phyloP scores from a whole-genome alignment of 805 yeast genomes.

The Candida michaelii region DNA sequence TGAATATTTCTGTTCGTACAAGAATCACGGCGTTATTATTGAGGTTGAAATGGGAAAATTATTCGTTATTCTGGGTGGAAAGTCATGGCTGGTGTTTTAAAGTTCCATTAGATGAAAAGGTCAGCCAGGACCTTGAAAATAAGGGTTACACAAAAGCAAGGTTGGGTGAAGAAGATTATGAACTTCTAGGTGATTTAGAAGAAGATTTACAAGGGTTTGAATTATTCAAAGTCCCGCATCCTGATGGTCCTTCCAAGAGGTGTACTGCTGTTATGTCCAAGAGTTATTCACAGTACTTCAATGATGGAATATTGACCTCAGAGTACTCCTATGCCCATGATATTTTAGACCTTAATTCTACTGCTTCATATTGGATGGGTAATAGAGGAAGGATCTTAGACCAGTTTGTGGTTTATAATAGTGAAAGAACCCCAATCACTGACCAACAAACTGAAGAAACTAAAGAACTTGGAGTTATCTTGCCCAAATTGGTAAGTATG shows the following conservation, averaged over 20 bases:
- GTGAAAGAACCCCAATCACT: slow-evolving; percentile 19
- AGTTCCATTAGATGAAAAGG: slow-evolving; percentile 43
- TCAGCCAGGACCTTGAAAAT: slow-evolving; percentile 26
- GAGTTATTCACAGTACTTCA: slow-evolving; percentile 67
- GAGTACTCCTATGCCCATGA: slow-evolving; percentile 70
- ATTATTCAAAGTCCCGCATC: slow-evolving; percentile 81
- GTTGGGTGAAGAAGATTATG: slow-evolving; percentile 29
- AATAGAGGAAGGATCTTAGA: slow-evolving; percentile 78
- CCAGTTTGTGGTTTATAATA: slow-evolving; percentile 76
- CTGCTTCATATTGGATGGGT: slow-evolving; percentile 91
- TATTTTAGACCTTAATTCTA: slow-evolving; percentile 73
- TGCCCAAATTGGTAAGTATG: slow-evolving; percentile 87
- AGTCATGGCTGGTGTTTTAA: slow-evolving; percentile 86
- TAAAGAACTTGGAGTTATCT: slow-evolving; percentile 61
- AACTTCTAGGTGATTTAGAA: slow-evolving; percentile 1
- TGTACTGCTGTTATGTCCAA: slow-evolving; percentile 80
- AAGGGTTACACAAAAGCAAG: slow-evolving; percentile 40
- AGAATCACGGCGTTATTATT: slow-evolving; percentile 76
- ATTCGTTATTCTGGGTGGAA: slow-evolving; percentile 80
- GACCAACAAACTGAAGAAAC: slow-evolving; percentile 25
- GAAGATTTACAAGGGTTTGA: slow-evolving; percentile 28
- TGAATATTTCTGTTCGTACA: slow-evolving; percentile 68
- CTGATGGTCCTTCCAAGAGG: slow-evolving; percentile 72
- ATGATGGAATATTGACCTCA: slow-evolving; percentile 69
- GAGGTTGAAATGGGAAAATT: slow-evolving; percentile 79